phyloP scores from a whole-genome alignment of 805 yeast species.

The Pachysolen tannophilus region DNA sequence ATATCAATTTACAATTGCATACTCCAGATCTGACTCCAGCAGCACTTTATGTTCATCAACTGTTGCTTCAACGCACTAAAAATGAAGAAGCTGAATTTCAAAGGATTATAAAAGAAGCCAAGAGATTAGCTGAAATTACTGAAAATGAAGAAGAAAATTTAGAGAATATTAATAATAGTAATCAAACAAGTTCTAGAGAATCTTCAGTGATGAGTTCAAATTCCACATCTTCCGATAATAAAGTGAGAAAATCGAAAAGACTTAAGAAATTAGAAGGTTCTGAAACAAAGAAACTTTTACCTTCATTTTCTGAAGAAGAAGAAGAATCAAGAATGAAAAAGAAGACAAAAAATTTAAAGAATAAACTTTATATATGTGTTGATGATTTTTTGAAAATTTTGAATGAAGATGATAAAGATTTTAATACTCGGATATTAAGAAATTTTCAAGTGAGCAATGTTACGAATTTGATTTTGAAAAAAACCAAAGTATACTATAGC shows the following conservation, averaged over 20 bases:
- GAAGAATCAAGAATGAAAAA: neutral
- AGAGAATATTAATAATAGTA: neutral
- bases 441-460: slow-evolving; percentile 3
- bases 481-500: no score
- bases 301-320: neutral
- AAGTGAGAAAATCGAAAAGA: slow-evolving; percentile 6
- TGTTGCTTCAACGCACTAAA: neutral
- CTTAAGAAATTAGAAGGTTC: slow-evolving; percentile 1
- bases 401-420: neutral
- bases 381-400: slow-evolving; percentile 3
- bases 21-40: slow-evolving; percentile 24
- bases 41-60: neutral
- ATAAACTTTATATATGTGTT: slow-evolving; percentile 3
- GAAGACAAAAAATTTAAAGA: neutral
- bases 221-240: no score
- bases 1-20: slow-evolving; percentile 12
- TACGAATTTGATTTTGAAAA: no score
- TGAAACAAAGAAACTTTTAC: slow-evolving; percentile 9
- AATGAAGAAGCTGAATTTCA: slow-evolving; percentile 19
- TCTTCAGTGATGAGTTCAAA: neutral
- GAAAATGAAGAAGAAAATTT: neutral
- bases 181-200: slow-evolving; percentile 1
- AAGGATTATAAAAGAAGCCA: slow-evolving; percentile 17
- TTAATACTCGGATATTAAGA: slow-evolving; percentile 4
- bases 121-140: slow-evolving; percentile 3